Base-by-base conservation (phyloP, 2,329 filamentous ascomycete species). In the Chaetothyriales sp. region DNA sequence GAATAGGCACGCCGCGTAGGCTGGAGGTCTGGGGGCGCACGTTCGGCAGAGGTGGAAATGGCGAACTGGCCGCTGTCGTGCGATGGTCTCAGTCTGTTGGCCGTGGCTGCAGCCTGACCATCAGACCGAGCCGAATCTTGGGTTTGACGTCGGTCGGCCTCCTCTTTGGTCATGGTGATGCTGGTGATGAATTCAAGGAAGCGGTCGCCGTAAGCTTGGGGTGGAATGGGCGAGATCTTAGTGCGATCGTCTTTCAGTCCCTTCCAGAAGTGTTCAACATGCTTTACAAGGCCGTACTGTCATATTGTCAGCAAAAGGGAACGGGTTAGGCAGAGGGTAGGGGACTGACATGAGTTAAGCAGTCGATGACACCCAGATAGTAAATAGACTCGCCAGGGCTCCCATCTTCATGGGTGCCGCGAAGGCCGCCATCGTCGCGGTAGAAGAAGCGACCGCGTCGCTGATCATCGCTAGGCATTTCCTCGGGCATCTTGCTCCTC, bases 341-440 rank as follows among this genome's bases (percentile, higher is more conserved):
- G 12, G 49, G 49, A 78, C 86, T 79, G 76, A 94, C 88, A 66
- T 95, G 87, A 61, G 92, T 98, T 61, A 98, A 73, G 67, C 92
- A 98, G 68, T 98, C 92, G 66, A 98, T 98, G 61, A 98, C 93
- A 36, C 92, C 93, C 6, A 98, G 79, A 65, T 98, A 98, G 68
- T 98, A 98, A 43, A 98, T 88, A 68, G 95, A 87, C 50, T 95
- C 86, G 1, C 84, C 89, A 1, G 85, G 80, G 15, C 73, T 71
- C 55, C 94, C 84, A 66, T 95, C 81, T 66, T 95, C 88, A 63
- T 95, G 88, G 1, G 92, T 96, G 10, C 92, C 90, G 59, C 83
- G 77, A 68, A 95, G 88, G 2, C 92, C 92, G 47, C 92, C 92
- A 63, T 96, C 90, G 59, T 96, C 90, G 52, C 83, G 80, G 65